Evolutionary conservation across 176 grass and related monocot genomes (phyloP), one percentile per base, ranked within the genome.

Genomic region (Tuctoria greenei): DNA sequence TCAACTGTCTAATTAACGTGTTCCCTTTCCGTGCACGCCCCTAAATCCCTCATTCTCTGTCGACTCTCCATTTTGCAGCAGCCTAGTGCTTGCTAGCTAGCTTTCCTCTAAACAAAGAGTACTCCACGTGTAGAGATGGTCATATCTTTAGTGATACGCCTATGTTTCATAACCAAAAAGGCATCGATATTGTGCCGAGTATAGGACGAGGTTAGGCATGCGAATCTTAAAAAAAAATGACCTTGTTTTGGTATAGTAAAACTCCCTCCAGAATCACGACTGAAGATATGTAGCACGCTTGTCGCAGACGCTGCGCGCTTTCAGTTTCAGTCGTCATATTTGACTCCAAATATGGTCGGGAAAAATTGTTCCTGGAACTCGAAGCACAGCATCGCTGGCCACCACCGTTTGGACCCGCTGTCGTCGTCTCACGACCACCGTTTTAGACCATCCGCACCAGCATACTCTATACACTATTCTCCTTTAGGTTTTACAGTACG

Each of bases 1-100:
- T 81, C 78, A 13, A 81, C 73, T 26, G 55, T 58, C 23, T 25
- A 11, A 4, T 41, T n/a, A n/a, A n/a, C n/a, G n/a, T n/a, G 23
- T 6, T 77, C 60, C 67, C 79, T 83, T 79, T 73, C 36, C 26
- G 50, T 21, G 60, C 85, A 83, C 79, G 67, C 65, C 73, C 61
- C 61, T 38, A 64, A 63, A 76, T 61, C 44, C 69, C 20, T 45
- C 56, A 3, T 67, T 52, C 12, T 40, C 10, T 18, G 46, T 18
- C 23, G 2, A n/a, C n/a, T n/a, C 26, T 13, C 12, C 8, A 46
- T 86, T n/a, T 20, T 18, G 10, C 44, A 18, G 5, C 35, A 18
- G 57, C 13, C 0, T 71, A 4, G 10, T 42, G 42, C n/a, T 20
- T 81, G 64, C 17, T 59, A 0, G 1, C 25, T 27, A 9, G 17